Conservation (phyloP, 805 yeast species). For the Hanseniaspora clermontiae region DNA sequence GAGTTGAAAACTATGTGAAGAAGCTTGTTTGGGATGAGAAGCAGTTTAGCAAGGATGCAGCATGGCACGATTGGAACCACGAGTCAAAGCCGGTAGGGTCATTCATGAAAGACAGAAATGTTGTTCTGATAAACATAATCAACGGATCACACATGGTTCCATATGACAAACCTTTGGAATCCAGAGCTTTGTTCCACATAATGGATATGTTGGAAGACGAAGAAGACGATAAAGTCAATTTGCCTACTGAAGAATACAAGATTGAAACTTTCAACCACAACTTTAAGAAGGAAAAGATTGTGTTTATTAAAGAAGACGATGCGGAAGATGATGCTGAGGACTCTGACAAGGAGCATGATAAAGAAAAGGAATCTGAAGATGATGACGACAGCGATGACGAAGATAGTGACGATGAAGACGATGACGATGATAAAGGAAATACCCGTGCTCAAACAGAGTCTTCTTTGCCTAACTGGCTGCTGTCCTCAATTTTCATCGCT, state of each 20-base stretch:
- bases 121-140: conserved; percentile 61
- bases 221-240: not conserved
- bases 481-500: not conserved
- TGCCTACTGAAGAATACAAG: not conserved
- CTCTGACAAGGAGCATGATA: conserved; percentile 25
- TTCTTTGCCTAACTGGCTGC: conserved; percentile 7
- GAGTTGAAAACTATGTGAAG: conserved; percentile 55
- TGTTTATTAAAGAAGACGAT: conserved; percentile 12
- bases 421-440: conserved; percentile 14
- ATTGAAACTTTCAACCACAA: conserved; percentile 5
- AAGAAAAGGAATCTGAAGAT: conserved; percentile 21
- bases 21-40: conserved; percentile 54
- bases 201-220: not conserved
- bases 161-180: conserved; percentile 55
- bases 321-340: conserved; percentile 28
- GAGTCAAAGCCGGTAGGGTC: conserved; percentile 33
- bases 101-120: conserved; percentile 47
- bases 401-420: conserved; percentile 26
- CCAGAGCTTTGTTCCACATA: conserved; percentile 60
- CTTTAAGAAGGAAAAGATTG: conserved; percentile 16
- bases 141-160: conserved; percentile 93
- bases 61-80: conserved; percentile 19
- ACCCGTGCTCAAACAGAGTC: conserved; percentile 15
- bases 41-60: conserved; percentile 25
- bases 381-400: conserved; percentile 43